Base-by-base conservation (phyloP, 2,329 filamentous ascomycete genomes). In the Ophiostoma sp. region DNA sequence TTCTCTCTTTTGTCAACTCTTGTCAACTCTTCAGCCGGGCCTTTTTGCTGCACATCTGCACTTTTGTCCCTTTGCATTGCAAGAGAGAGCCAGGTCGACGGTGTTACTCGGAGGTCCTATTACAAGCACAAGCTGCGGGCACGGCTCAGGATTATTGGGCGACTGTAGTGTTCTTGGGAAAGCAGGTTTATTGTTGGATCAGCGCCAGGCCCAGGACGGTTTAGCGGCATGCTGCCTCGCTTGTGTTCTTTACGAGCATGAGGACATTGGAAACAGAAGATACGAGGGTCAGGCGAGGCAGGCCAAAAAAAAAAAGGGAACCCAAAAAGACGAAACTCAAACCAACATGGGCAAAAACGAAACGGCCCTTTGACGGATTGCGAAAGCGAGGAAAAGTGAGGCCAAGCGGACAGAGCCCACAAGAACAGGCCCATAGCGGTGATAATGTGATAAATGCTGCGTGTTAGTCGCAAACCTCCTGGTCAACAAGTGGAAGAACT, bases 151-250 rank as follows among this genome's bases (percentile, higher is more conserved):
- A 52, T 59, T 31, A 39, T 39, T 63, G 57, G 57, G 57, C 28
- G 31, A 59, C 28, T 59, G 55, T 12, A 36, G 33, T 19, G 39
- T 66, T 25, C 61, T 45, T 28, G n/a, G 36, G 22, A 66, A 66
- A 66, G 61, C 61, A 66, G 36, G 61, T 66, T 66, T 66, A 42
- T 66, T 68, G 66, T 57, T 71, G 70, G 72, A 64, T 72, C 72
- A 74, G 74, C 74, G 70, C 72, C 72, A 75, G 42, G 59, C 74
- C 72, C 25, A 69, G 68, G 22, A 17, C 1, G 52, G 72, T 19
- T 52, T 74, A 74, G 73, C 61, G 69, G 73, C 66, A 68, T 57
- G 57, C 64, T 63, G 59, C n/a, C n/a, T 68, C 57, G 64, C 57
- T 74, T 72, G 72, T 36, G 28, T 72, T 50, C 31, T 61, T 55